These are phyloP conservation scores for Paspalum notatum DNA, from an alignment of 176 grass and related monocot genomes.

Conservation along the genomic window DNA sequence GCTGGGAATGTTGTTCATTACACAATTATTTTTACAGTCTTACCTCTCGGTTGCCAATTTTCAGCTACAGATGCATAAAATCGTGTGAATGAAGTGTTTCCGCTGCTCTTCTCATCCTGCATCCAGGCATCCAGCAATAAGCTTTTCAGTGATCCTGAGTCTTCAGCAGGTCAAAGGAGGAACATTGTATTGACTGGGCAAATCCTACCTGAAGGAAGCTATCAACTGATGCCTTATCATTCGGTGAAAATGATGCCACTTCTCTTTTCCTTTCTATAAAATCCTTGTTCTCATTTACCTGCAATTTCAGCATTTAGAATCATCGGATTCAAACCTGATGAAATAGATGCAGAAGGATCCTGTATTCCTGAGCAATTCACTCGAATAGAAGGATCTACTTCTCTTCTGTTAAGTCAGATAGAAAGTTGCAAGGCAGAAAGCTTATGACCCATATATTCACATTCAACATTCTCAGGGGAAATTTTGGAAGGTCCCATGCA, in stretches of 20 bases:
- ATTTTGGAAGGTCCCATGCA: not conserved
- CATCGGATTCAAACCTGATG: conserved; percentile 4
- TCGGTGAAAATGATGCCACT: conserved; percentile 80
- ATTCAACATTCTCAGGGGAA: not conserved
- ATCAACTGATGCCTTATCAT: conserved; percentile 66
- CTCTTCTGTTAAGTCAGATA: not conserved
- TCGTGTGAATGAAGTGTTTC: conserved; percentile 52
- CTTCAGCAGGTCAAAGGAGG: not conserved
- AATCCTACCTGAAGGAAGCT: conserved; percentile 72
- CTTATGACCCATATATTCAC: not conserved
- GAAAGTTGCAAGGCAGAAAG: not conserved
- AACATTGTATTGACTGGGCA: not conserved
- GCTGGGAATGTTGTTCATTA: not conserved
- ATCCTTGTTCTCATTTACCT: conserved; percentile 79
- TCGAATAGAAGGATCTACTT: not conserved
- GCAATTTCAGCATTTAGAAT: conserved; percentile 32
- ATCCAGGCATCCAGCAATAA: conserved; percentile 47
- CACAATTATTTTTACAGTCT: not conserved
- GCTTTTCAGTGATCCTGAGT: conserved; percentile 1
- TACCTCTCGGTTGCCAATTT: conserved; percentile 47
- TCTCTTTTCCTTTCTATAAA: conserved; percentile 78
- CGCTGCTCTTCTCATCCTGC: conserved; percentile 59
- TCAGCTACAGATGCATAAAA: conserved; percentile 62
- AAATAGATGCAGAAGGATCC: conserved; percentile 14
- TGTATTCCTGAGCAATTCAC: not conserved